Evolutionary conservation across 2,329 filamentous ascomycete species (phyloP).

Genomic region (Chrysoporthe cubensis): DNA sequence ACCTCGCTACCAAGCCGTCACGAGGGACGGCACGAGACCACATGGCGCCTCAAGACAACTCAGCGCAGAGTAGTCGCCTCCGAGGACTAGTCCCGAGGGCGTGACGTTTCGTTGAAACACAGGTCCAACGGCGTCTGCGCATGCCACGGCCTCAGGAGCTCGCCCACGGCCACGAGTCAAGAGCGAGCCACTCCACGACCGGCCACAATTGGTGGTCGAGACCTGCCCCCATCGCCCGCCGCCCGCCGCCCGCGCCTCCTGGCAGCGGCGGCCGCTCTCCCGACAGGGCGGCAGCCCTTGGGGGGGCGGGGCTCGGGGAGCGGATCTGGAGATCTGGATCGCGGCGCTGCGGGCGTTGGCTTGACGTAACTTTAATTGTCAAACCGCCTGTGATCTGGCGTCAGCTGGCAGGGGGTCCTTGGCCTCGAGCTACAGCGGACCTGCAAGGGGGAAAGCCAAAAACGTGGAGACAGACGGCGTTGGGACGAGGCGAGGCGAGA

Average conservation of each 20-base stretch:
- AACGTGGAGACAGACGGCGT: too few species aligned
- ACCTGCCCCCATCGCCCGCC: not conserved
- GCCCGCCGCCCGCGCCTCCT: not conserved
- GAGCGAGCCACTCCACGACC: not conserved
- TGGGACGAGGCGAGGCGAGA: too few species aligned
- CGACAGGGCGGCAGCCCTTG: too few species aligned
- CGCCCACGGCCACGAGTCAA: not conserved
- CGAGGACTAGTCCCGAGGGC: not conserved
- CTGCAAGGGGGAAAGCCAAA: not conserved
- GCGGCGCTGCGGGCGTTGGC: not conserved
- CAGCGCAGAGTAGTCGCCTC: too few species aligned
- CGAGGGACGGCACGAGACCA: not conserved
- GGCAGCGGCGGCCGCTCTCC: too few species aligned
- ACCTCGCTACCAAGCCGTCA: not conserved
- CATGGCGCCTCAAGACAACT: not conserved
- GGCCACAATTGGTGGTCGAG: too few species aligned
- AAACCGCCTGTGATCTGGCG: not conserved
- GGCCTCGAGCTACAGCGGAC: not conserved
- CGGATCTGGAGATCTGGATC: not conserved
- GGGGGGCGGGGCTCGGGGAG: not conserved
- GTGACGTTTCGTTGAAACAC: not conserved
- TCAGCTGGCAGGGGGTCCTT: not conserved
- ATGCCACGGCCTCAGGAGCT: not conserved
- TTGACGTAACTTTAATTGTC: slow-evolving; percentile 20
- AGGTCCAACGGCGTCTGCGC: not conserved